Conservation (phyloP, 2,329 filamentous ascomycete genomes). For the Apiospora koreana region DNA sequence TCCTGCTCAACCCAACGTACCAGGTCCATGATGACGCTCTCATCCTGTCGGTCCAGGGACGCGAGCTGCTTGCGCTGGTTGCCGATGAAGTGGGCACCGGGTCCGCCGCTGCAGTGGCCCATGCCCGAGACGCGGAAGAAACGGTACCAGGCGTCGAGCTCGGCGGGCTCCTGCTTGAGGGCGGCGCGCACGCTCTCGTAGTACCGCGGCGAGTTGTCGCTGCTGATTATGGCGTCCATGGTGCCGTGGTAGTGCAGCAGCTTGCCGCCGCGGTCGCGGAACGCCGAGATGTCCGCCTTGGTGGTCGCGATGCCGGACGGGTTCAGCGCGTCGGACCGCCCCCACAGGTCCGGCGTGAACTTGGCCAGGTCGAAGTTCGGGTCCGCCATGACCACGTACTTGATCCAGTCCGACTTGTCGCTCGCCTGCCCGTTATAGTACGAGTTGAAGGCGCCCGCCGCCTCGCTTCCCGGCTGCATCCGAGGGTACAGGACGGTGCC, state of each 20-base stretch:
- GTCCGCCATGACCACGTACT: constrained; percentile 48
- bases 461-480: constrained; percentile 50
- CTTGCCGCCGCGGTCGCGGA: constrained; percentile 41
- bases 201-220: constrained; percentile 46
- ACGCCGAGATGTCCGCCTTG: constrained; percentile 36
- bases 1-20: constrained; percentile 2
- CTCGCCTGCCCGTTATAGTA: constrained; percentile 39
- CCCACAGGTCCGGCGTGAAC: constrained; percentile 10
- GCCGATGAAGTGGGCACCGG: constrained; percentile 5
- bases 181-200: constrained; percentile 48
- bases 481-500: constrained; percentile 50
- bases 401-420: constrained; percentile 49
- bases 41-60: not conserved
- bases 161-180: constrained; percentile 34
- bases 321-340: constrained; percentile 8
- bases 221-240: constrained; percentile 45
- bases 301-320: constrained; percentile 16
- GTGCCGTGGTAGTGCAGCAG: constrained; percentile 48
- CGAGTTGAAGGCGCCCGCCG: constrained; percentile 32
- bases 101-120: constrained; percentile 28
- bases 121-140: constrained; percentile 55
- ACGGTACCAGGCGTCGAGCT: constrained; percentile 47
- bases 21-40: constrained; percentile 5
- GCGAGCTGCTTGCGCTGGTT: not conserved
- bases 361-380: constrained; percentile 28